Evolutionary conservation across 352 stramenopile genomes (phyloP), one percentile per base, ranked within the genome.

Genomic region (Thalassiosira exigua): DNA sequence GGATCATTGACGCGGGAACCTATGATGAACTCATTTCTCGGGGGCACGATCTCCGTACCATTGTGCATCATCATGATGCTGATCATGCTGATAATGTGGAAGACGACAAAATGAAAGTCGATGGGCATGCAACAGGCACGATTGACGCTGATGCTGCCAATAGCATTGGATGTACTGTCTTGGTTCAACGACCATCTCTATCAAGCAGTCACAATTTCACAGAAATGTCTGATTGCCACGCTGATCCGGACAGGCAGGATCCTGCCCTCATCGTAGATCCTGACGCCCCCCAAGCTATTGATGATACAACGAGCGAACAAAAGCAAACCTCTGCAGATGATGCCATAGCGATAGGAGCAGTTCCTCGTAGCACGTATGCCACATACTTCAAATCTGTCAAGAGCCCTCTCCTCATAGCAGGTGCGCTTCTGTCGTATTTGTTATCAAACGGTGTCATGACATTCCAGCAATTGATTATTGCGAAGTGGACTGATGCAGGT

Each of bases 381-480:
- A 69, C 77, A 2, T 93, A 93, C 60, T 79, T 93, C 9, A 88
- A 85, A 52, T 64, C 75, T 14, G 79, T 91, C 14, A 61, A 69
- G 51, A 90, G 79, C 48, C 88, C 88, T n/a, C 11, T 77, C n/a
- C 56, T 93, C 3, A 69, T 93, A 41, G 42, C 71, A 48, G 58
- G 62, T 5, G 84, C 83, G 61, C 4, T 92, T 2, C 14, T 48
- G 12, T 81, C 84, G 1, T 93, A 90, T 67, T 61, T 84, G 21
- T 41, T 75, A 9, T 64, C 79, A 12, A 91, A 91, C 70, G 77
- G 75, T 24, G 82, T 74, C 19, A 82, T 89, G 61, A 85, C 46
- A 21, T 86, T 84, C 61, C 85, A 92, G 72, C 88, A 93, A 52
- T 85, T 84, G 54, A 85, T 83, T 14, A 68, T 92, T 42, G 79